A percentile compares a stretch with the other conserved stretches of the same genome.
These are phyloP conservation scores for Brassica cretica DNA, from an alignment of 345 rosid species.

Conservation along the genomic window DNA sequence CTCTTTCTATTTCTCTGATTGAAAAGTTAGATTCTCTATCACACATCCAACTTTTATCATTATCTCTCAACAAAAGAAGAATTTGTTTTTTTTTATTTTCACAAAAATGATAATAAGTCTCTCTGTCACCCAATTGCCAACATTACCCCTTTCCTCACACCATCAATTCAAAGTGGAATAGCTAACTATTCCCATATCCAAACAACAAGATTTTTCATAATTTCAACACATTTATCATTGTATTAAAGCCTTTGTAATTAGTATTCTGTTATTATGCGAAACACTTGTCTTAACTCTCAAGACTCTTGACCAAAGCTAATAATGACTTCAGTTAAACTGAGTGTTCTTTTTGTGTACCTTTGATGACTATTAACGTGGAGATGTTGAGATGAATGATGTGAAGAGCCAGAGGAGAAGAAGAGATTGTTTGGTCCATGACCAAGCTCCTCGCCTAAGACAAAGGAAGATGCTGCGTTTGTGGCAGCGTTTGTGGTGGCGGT, in stretches of 20 bases:
- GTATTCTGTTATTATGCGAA: background rate
- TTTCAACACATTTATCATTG: background rate
- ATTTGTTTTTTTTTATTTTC: constrained; percentile 8
- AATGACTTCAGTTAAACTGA: constrained; percentile 15
- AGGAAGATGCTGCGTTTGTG: constrained; percentile 25
- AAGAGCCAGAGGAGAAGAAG: constrained; percentile 32
- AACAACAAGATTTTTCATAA: background rate
- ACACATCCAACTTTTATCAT: constrained; percentile 37
- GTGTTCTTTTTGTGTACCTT: constrained; percentile 24
- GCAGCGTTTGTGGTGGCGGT: constrained; percentile 11
- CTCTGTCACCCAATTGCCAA: constrained; percentile 44
- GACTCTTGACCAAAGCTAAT: constrained; percentile 2
- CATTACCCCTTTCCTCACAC: constrained; percentile 42
- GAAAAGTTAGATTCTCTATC: constrained; percentile 43
- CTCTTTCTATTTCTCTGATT: constrained; percentile 26
- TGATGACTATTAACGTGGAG: constrained; percentile 33
- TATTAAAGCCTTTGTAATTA: background rate
- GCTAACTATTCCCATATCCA: constrained; percentile 27
- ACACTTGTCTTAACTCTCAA: background rate
- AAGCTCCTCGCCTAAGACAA: constrained; percentile 33
- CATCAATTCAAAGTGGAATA: constrained; percentile 28
- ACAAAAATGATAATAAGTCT: constrained; percentile 35
- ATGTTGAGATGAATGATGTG: constrained; percentile 31
- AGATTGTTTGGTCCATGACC: constrained; percentile 25
- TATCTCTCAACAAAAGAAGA: constrained; percentile 32